Conservation (phyloP, 2,329 filamentous ascomycete species). For the Arthrobotrys conoides region DNA sequence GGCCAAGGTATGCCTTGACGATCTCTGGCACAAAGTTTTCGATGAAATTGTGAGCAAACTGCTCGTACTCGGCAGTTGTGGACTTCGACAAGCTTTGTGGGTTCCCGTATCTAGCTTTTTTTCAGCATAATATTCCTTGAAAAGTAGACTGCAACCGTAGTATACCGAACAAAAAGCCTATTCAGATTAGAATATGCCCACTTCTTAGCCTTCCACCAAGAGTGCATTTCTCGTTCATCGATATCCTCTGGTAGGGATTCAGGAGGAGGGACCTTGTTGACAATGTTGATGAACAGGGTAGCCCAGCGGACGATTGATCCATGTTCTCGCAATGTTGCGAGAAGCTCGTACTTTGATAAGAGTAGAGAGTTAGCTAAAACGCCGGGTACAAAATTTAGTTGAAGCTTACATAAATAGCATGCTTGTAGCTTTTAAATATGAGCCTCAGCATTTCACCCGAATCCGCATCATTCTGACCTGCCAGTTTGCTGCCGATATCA, state of each 20-base stretch:
- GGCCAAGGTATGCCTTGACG: constrained; percentile 90
- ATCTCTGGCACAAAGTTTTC: constrained; percentile 94
- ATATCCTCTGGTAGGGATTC: constrained; percentile 83
- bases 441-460: constrained; percentile 97
- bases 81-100: constrained; percentile 79
- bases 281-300: constrained; percentile 90
- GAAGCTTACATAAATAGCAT: constrained; percentile 88
- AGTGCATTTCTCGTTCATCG: constrained; percentile 89
- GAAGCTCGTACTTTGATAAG: constrained; percentile 85
- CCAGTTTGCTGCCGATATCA: constrained; percentile 86
- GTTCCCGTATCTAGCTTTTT: constrained; percentile 82
- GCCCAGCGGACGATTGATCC: constrained; percentile 94
- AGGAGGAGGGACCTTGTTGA: constrained; percentile 85
- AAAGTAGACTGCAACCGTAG: constrained; percentile 53
- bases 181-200: constrained; percentile 99
- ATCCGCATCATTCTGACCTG: constrained; percentile 91
- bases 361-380: constrained; percentile 27
- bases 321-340: constrained; percentile 81
- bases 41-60: constrained; percentile 92
- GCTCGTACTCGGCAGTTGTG: constrained; percentile 78
- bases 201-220: constrained; percentile 99
- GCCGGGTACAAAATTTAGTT: not conserved
- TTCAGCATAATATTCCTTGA: constrained; percentile 63
- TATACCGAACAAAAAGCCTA: constrained; percentile 89
- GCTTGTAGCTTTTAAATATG: constrained; percentile 96